Percentiles rank a stretch among this genome's conserved stretches.
Conservation (phyloP, 2,329 filamentous ascomycete species). For the Trichoderma polysporum region DNA sequence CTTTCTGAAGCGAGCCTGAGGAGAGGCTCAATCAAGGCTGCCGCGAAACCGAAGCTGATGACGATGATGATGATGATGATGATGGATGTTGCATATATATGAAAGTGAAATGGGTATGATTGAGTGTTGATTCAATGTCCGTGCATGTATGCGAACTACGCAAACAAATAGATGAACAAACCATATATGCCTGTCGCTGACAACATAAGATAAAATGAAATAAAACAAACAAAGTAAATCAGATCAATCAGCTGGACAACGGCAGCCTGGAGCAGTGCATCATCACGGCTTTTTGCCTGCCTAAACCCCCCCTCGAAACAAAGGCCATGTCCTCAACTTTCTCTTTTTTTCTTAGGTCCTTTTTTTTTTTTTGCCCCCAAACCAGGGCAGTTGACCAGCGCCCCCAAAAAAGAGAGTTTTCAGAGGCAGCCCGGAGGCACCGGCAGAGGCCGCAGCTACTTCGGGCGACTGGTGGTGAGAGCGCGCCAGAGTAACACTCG, state of each 20-base stretch:
- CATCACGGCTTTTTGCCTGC: background rate
- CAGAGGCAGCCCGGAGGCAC: conserved; percentile 8
- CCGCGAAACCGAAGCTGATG: background rate
- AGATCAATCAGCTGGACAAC: background rate
- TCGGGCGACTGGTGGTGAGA: background rate
- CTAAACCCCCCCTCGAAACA: too few species aligned
- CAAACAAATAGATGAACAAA: too few species aligned
- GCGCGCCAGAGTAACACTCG: background rate
- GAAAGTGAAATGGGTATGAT: background rate
- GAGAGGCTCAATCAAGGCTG: background rate
- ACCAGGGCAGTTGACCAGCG: background rate
- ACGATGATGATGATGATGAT: background rate
- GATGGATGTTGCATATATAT: background rate
- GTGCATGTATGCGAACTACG: too few species aligned
- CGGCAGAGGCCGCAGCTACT: background rate
- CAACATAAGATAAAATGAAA: too few species aligned
- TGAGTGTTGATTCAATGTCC: too few species aligned
- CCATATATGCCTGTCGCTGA: too few species aligned
- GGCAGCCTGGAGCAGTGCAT: background rate
- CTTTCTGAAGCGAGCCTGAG: conserved; percentile 6
- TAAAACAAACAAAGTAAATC: background rate
- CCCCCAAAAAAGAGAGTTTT: background rate
- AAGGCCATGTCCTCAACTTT: background rate
- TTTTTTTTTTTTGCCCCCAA: background rate
- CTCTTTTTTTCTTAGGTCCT: background rate